phyloP scores from a whole-genome alignment of 768 basidiomycete species.

The Filobasidium floriforme region DNA sequence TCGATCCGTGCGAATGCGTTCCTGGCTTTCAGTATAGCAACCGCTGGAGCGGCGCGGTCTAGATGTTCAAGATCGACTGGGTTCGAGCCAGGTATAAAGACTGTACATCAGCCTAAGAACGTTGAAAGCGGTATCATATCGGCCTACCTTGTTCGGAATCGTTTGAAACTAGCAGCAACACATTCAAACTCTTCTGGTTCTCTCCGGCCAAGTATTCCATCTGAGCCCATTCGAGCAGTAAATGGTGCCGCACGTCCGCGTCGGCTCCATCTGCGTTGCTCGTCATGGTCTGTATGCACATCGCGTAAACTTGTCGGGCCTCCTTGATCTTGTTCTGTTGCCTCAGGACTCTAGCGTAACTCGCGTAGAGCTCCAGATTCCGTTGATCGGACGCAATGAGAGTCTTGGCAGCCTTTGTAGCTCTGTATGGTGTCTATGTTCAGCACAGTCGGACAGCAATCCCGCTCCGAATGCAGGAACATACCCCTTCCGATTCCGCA shows the following conservation, averaged over 20 bases:
- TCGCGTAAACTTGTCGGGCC: slow-evolving; percentile 46
- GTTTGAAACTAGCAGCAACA: slow-evolving; percentile 3
- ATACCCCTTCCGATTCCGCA: slow-evolving; percentile 34
- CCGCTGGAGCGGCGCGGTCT: background rate
- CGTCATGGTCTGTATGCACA: slow-evolving; percentile 25
- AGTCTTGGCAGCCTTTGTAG: slow-evolving; percentile 44
- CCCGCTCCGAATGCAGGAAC: too few relatives aligned
- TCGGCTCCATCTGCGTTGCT: background rate
- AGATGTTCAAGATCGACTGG: background rate
- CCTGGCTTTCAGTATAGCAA: background rate
- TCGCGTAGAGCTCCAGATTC: slow-evolving; percentile 47
- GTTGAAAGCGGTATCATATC: background rate
- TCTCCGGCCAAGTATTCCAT: slow-evolving; percentile 40
- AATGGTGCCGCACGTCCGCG: slow-evolving; percentile 26
- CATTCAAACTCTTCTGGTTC: background rate
- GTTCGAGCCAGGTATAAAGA: background rate
- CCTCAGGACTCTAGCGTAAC: slow-evolving; percentile 45
- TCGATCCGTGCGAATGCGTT: background rate
- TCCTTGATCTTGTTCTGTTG: slow-evolving; percentile 40
- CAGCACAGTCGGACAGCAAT: background rate
- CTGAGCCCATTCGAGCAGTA: slow-evolving; percentile 46
- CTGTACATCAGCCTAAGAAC: too few relatives aligned
- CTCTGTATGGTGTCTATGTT: slow-evolving; percentile 27
- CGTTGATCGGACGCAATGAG: slow-evolving; percentile 40
- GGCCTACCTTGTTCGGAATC: background rate